Evolutionary conservation across 257 asterid species (phyloP), one percentile per base, ranked within the genome.

Genomic region (Penstemon davidsonii): DNA sequence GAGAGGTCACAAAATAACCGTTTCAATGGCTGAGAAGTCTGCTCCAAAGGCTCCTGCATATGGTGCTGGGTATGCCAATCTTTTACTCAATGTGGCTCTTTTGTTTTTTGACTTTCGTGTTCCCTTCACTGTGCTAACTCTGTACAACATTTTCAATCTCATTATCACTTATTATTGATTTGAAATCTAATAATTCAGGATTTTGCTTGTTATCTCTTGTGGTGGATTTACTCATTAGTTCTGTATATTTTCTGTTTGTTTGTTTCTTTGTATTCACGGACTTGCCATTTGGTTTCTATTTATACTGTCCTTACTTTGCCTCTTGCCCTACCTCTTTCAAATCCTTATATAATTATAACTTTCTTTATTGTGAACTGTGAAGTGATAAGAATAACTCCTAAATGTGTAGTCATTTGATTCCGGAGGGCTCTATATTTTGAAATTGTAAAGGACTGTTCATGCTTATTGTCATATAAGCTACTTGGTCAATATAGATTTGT

Each of bases 21-120:
- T 95, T 10, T 68, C 93, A 0, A 95, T 95, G 99, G 98, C 99
- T 66, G 99, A 89, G 72, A 94, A 95, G 76, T 91, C 98, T 74
- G 95, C 98, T 65, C 97, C 99, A 60, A 95, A 83, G 80, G 84
- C 93, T 76, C 78, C 95, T 2, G 67, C 91, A 12, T 88, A 79
- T 82, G 95, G 96, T 69, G 84, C 86, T 60, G 89, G 98, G 99
- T 95, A 85, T 71, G 80, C 42, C 60, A 25, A 25, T 25, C 33
- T 25, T 25, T 25, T 1, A 25, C 33, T 7, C 9, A 33, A 8
- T 39, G 10, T 10, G 50, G 38, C n/a, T 33, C 15, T 59, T 18
- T 60, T 18, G 19, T 33, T 45, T 70, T 47, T 65, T 25, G 33
- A 25, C 15, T n/a, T 53, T 25, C 7, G 25, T 36, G 54, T 45